Base-by-base conservation (phyloP, 2,329 filamentous ascomycete species). In the Beauveria brongniartii region DNA sequence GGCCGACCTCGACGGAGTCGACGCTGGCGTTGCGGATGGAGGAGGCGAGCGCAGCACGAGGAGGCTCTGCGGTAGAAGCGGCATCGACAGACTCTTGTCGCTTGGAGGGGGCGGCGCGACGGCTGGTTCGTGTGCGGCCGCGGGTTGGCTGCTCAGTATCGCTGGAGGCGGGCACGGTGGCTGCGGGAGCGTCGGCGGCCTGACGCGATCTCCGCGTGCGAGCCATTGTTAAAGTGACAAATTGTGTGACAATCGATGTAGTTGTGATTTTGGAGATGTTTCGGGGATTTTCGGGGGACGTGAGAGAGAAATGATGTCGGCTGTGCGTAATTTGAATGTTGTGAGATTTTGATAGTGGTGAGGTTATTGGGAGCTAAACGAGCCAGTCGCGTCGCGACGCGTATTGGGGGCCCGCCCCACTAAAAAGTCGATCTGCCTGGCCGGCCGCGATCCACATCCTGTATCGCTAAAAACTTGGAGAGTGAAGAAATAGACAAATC, bases 1-100 rank as follows among this genome's bases (percentile, higher is more conserved):
- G 72, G 14, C 77, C 74, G 44, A 72, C 63, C 63, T 77, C 75
- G 18, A 75, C 67, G 7, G 73, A 72, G 62, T 69, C 70, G 50
- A 62, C 65, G 59, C 63, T 65, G 18, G 69, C 64, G 56, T 67
- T 70, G 40, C 67, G 67, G 50, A 65, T 64, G 26, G 62, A 63
- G 18, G 68, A 66, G 20, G 50, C 44, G 16, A 34, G 52, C 24
- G 24, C 14, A 6, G 22, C 30, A 16, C 55, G 44, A 16, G 26
- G 37, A 14, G 18, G 64, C 61, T 44, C 62, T 63, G 20, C 69
- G 12, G 18, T 14, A 18, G 72, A 63, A 16, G 71, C 46, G 16
- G 52, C 22, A 8, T 63, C 43, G 46, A 61, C 59, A 24, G 56
- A 51, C 26, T 37, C 58, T 28, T 55, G 57, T 54, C 44, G 51